A percentile compares a stretch with the other conserved stretches of the same genome.
These are phyloP conservation scores for Cytospora piceae DNA, from an alignment of 2,329 filamentous ascomycete genomes.

Conservation along the genomic window DNA sequence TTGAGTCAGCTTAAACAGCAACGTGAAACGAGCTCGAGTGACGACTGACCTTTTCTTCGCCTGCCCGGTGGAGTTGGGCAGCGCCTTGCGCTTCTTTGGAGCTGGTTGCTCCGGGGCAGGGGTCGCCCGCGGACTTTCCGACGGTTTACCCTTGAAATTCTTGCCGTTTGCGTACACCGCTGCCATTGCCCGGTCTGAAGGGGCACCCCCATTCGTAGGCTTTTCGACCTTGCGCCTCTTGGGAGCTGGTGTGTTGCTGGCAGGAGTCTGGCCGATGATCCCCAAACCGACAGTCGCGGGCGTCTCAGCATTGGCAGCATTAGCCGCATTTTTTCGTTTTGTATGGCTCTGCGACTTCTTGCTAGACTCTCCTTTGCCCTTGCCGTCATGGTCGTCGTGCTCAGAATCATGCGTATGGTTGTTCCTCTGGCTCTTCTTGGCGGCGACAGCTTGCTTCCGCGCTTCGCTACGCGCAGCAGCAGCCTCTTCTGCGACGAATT, in stretches of 20 bases:
- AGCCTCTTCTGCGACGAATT: constrained; percentile 79
- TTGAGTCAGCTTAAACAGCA: constrained; percentile 40
- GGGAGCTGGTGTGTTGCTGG: constrained; percentile 57
- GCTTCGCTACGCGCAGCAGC: constrained; percentile 83
- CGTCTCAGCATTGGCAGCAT: constrained; percentile 35
- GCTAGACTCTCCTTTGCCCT: constrained; percentile 49
- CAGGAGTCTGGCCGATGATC: constrained; percentile 59
- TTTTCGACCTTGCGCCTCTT: constrained; percentile 87
- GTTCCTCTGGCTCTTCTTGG: constrained; percentile 71
- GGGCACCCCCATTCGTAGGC: constrained; percentile 54
- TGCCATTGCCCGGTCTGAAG: constrained; percentile 72
- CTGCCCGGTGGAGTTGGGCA: constrained; percentile 67
- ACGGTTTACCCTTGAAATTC: constrained; percentile 59
- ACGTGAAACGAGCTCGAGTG: constrained; percentile 28
- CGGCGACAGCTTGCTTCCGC: constrained; percentile 78
- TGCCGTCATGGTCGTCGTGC: constrained; percentile 68
- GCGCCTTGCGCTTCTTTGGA: constrained; percentile 73
- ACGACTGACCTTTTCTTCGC: constrained; percentile 75
- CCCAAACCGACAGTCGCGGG: constrained; percentile 60
- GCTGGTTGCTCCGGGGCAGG: constrained; percentile 61
- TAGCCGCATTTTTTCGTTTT: constrained; percentile 65
- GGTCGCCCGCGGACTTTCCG: constrained; percentile 69
- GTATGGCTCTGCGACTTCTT: constrained; percentile 67
- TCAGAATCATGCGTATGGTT: constrained; percentile 74
- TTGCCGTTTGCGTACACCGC: constrained; percentile 52